Base-by-base conservation (phyloP, 2,329 filamentous ascomycete species). In the Cercospora canescens region DNA sequence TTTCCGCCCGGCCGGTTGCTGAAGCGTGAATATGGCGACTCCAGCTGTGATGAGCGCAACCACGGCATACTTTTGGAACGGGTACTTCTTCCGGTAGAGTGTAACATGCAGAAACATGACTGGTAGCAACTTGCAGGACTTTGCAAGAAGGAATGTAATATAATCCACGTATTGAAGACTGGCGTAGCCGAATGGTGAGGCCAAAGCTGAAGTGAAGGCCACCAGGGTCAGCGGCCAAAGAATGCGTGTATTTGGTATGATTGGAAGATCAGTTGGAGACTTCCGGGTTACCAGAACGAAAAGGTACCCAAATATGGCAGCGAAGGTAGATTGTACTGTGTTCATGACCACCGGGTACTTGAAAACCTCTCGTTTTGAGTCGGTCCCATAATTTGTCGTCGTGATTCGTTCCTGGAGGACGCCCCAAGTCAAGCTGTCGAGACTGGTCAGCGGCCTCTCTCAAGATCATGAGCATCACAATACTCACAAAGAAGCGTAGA, bases 61-160 rank as follows among this genome's bases (percentile, higher is more conserved):
- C 66, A 99, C 95, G 48, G 91, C 86, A 82, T 99, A 99, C 82
- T 99, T 99, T 85, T 97, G 97, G 54, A 97, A 84, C 1, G 95
- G 94, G 79, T 97, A 99, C 56, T 89, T 86, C 75, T 90, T 91
- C 67, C 90, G 89, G 84, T 97, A 99, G 55, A 99, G 81, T 52
- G 93, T 94, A 75, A 98, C 88, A 82, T 99, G 94, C 45, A 99
- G 86, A 75, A 95, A 89, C 95, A 99, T 98, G 76, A 99, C 95
- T 2, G 95, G 95, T n/a, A 99, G 88, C 21, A 99, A 87, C 83
- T 99, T 99, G 89, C 95, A 99, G 74, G 91, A 94, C 82, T 99
- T 98, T 73, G 95, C 94, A 48, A 99, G 90, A 72, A 97, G 92
- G 81, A 96, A 98, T 32, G 95, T 97, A 76, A 98, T 92, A 81